A percentile compares a stretch with the other conserved stretches of the same genome.
phyloP scores from a whole-genome alignment of 345 rosid species.

The Lepidium aucheri region DNA sequence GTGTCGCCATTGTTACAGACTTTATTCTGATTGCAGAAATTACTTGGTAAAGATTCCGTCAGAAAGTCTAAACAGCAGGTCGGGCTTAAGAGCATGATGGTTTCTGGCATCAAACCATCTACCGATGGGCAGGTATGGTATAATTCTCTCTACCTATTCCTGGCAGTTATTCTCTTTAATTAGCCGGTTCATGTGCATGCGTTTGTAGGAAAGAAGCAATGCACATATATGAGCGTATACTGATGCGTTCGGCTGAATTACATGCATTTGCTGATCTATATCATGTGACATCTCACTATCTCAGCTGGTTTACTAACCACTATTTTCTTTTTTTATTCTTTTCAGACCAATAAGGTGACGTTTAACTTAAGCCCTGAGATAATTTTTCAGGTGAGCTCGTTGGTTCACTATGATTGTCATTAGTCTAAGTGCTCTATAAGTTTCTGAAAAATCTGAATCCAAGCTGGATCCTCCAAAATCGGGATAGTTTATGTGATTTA shows the following conservation, averaged over 20 bases:
- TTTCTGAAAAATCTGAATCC: slow-evolving; percentile 2
- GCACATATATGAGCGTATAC: neutral
- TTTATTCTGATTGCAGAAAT: slow-evolving; percentile 42
- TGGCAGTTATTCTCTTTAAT: neutral
- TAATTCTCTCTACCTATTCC: slow-evolving; percentile 8
- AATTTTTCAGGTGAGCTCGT: slow-evolving; percentile 62
- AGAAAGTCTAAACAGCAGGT: slow-evolving; percentile 63
- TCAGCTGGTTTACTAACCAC: neutral
- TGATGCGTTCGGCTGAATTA: neutral
- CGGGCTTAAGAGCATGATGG: slow-evolving; percentile 87
- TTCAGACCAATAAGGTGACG: slow-evolving; percentile 90
- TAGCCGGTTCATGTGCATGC: neutral
- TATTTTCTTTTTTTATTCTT: neutral
- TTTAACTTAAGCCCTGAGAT: slow-evolving; percentile 83
- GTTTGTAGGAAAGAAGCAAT: neutral
- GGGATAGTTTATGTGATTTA: neutral
- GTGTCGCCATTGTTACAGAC: slow-evolving; percentile 3
- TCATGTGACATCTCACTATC: neutral
- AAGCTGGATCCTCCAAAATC: neutral
- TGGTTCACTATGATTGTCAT: slow-evolving; percentile 1
- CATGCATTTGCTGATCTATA: neutral
- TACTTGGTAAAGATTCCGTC: slow-evolving; percentile 57
- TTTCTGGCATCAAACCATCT: slow-evolving; percentile 66
- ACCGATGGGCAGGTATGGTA: slow-evolving; percentile 79
- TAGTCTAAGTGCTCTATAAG: neutral